phyloP scores from a whole-genome alignment of 2,329 filamentous ascomycete genomes.

The Penicillium oxalicum region DNA sequence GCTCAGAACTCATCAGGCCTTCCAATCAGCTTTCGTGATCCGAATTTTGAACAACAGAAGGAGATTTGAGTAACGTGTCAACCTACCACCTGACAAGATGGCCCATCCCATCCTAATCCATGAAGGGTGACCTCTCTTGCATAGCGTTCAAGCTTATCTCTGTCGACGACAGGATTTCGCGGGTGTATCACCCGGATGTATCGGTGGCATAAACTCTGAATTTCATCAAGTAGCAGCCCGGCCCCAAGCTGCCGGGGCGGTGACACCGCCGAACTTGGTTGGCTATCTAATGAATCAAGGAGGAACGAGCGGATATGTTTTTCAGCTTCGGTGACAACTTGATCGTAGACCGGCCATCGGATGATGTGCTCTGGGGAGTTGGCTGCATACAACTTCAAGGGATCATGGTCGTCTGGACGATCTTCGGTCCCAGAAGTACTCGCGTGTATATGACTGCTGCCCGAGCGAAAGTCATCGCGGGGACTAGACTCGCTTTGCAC shows the following conservation, averaged over 20 bases:
- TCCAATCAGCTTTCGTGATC: background rate
- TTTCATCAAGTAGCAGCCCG: constrained; percentile 15
- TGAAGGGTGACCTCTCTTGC: constrained; percentile 19
- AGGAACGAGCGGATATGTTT: constrained; percentile 19
- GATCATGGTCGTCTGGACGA: constrained; percentile 14
- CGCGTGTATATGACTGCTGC: constrained; percentile 4
- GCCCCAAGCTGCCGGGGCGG: constrained; percentile 10
- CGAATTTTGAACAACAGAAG: background rate
- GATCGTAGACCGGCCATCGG: constrained; percentile 19
- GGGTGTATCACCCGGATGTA: constrained; percentile 16
- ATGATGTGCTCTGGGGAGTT: constrained; percentile 21
- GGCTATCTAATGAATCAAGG: constrained; percentile 18
- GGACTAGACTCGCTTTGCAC: constrained; percentile 12
- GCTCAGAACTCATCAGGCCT: constrained; percentile 1
- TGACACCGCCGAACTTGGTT: constrained; percentile 1
- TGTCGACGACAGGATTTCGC: constrained; percentile 17
- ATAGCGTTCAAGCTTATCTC: constrained; percentile 16
- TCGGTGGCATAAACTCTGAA: constrained; percentile 14
- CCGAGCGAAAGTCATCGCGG: constrained; percentile 6
- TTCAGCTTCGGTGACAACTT: constrained; percentile 18
- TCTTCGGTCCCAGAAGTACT: constrained; percentile 12
- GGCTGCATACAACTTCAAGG: constrained; percentile 16
- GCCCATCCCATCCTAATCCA: constrained; percentile 20
- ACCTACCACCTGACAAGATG: constrained; percentile 23
- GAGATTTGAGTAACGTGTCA: background rate